phyloP scores from a whole-genome alignment of 106 monocot species.

The Apostasia shenzhenica region DNA sequence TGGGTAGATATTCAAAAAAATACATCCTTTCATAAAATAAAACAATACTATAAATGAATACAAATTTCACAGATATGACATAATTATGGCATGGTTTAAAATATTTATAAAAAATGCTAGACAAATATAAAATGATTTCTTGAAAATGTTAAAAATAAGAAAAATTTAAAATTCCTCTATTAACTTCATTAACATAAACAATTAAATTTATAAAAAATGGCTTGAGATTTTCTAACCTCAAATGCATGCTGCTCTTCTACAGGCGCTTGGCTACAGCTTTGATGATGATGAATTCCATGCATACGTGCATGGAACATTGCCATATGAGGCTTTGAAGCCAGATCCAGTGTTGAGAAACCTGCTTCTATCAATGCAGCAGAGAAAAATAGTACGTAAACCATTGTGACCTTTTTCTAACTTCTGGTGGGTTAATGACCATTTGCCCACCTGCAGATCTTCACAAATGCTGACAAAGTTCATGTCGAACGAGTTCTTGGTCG shows the following conservation, averaged over 20 bases:
- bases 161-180: too few species aligned
- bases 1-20: too few species aligned
- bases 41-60: background rate
- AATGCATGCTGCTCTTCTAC: background rate
- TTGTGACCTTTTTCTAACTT: too few species aligned
- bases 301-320: conserved; percentile 67
- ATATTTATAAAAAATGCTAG: too few species aligned
- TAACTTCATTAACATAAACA: too few species aligned
- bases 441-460: conserved; percentile 54
- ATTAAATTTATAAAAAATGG: too few species aligned
- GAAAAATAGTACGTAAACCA: conserved; percentile 49
- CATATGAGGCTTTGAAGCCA: conserved; percentile 67
- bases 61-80: too few species aligned
- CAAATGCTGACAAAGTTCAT: conserved; percentile 78
- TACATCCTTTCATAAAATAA: background rate
- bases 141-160: too few species aligned
- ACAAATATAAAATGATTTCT: too few species aligned
- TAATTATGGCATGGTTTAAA: too few species aligned
- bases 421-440: too few species aligned
- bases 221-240: too few species aligned
- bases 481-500: conserved; percentile 44
- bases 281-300: conserved; percentile 84
- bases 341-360: conserved; percentile 69
- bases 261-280: conserved; percentile 67
- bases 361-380: conserved; percentile 68